Percentiles rank a stretch among this genome's conserved stretches.
These are phyloP conservation scores for Chenopodium berlandieri DNA, from an alignment of 148 eudicot species.

Conservation along the genomic window DNA sequence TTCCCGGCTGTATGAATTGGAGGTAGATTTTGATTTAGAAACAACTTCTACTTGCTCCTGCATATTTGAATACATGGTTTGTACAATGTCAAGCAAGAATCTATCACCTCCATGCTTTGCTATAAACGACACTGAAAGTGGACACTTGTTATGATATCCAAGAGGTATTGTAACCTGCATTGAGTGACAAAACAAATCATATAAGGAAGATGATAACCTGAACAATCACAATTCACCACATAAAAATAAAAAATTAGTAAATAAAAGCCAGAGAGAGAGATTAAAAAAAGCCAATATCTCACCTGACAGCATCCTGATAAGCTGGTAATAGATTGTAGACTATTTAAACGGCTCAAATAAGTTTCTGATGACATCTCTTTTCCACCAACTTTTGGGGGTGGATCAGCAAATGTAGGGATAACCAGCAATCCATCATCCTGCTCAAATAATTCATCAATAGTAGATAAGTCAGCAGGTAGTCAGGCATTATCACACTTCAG, in stretches of 20 bases:
- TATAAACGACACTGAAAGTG: slow-evolving; percentile 79
- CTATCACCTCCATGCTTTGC: slow-evolving; percentile 93
- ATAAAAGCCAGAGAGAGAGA: neutral
- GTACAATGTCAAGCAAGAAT: slow-evolving; percentile 71
- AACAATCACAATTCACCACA: neutral
- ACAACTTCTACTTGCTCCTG: slow-evolving; percentile 60
- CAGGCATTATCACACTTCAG: too few species aligned
- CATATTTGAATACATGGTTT: slow-evolving; percentile 59
- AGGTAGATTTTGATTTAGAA: slow-evolving; percentile 47
- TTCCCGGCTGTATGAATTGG: slow-evolving; percentile 53
- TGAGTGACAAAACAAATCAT: slow-evolving; percentile 12
- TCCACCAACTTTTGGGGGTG: slow-evolving; percentile 72
- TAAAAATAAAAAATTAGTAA: neutral
- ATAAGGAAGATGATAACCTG: neutral
- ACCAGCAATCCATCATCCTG: slow-evolving; percentile 91
- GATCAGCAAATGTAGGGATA: slow-evolving; percentile 66
- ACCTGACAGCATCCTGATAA: slow-evolving; percentile 99
- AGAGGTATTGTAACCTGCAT: slow-evolving; percentile 74
- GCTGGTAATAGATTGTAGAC: slow-evolving; percentile 75
- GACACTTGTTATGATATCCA: slow-evolving; percentile 68
- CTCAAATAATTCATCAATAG: slow-evolving; percentile 17
- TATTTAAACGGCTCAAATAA: slow-evolving; percentile 53
- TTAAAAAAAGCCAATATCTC: slow-evolving; percentile 9
- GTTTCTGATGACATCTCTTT: slow-evolving; percentile 64
- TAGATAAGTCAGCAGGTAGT: neutral